Conservation (phyloP, 768 basidiomycete genomes). For the Pleurotus tuoliensis region DNA sequence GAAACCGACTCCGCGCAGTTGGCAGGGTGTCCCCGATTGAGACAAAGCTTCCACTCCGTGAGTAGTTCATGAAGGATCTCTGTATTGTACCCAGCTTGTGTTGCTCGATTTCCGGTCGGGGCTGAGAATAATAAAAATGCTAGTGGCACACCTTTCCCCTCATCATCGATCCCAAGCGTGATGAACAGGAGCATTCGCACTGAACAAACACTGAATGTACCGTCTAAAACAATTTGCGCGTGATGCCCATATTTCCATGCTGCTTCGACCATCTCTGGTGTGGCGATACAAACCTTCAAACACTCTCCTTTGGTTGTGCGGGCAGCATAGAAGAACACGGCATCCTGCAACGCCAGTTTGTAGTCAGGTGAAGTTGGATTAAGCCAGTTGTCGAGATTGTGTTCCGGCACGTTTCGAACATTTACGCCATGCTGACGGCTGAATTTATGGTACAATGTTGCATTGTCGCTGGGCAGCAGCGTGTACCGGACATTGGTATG, state of each 20-base stretch:
- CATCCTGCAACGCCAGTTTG: constrained; percentile 13
- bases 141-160: constrained; percentile 22
- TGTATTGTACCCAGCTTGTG: constrained; percentile 25
- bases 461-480: background rate
- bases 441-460: constrained; percentile 16
- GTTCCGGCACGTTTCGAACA: constrained; percentile 4
- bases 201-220: constrained; percentile 19
- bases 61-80: constrained; percentile 18
- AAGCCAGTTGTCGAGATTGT: constrained; percentile 24
- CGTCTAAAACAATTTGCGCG: constrained; percentile 16
- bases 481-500: background rate
- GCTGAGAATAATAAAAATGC: constrained; percentile 24
- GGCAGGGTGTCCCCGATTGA: background rate
- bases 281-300: constrained; percentile 21
- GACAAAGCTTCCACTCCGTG: constrained; percentile 15
- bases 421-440: constrained; percentile 12
- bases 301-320: constrained; percentile 13
- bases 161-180: constrained; percentile 23
- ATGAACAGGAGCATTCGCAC: constrained; percentile 25
- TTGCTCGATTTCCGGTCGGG: constrained; percentile 18
- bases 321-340: constrained; percentile 21
- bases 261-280: constrained; percentile 18
- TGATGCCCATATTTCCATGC: constrained; percentile 18
- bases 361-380: constrained; percentile 15
- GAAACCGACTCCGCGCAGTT: background rate